A percentile compares a stretch with the other conserved stretches of the same genome.
These are phyloP conservation scores for Exsudoporus floridanus DNA, from an alignment of 1,284 basidiomycete species.

Conservation along the genomic window DNA sequence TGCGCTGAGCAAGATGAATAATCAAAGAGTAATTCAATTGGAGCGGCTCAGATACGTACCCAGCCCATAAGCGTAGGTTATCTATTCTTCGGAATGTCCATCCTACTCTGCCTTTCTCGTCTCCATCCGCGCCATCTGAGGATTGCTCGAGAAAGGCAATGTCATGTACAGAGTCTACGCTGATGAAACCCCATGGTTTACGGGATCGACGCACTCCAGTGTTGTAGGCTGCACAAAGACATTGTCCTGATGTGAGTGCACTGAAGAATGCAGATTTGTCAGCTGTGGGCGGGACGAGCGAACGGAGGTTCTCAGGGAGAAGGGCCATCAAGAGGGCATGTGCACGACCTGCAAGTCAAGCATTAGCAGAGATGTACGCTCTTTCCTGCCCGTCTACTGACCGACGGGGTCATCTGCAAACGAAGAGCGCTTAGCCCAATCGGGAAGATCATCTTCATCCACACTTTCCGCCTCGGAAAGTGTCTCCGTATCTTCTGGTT, in stretches of 20 bases:
- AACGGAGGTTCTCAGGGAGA: constrained; percentile 47
- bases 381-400: constrained; percentile 34
- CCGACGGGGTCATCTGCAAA: constrained; percentile 60
- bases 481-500: constrained; percentile 54
- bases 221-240: constrained; percentile 82
- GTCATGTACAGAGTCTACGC: constrained; percentile 74
- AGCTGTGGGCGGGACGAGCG: constrained; percentile 43
- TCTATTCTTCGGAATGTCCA: constrained; percentile 85
- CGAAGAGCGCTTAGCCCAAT: constrained; percentile 64
- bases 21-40: not conserved
- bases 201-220: constrained; percentile 72
- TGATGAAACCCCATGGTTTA: constrained; percentile 87
- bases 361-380: not conserved
- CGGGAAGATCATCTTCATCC: constrained; percentile 53
- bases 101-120: constrained; percentile 42
- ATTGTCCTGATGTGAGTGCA: constrained; percentile 73
- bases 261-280: constrained; percentile 48
- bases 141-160: constrained; percentile 61
- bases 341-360: constrained; percentile 49
- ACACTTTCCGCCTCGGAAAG: constrained; percentile 51
- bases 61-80: constrained; percentile 79
- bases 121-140: constrained; percentile 38
- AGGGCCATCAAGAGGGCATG: constrained; percentile 52
- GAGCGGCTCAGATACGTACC: constrained; percentile 47
- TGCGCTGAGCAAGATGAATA: constrained; percentile 49